Evolutionary conservation across 2,329 filamentous ascomycete species (phyloP), one percentile per base, ranked within the genome.

Genomic region (Fusarium bulbicola): DNA sequence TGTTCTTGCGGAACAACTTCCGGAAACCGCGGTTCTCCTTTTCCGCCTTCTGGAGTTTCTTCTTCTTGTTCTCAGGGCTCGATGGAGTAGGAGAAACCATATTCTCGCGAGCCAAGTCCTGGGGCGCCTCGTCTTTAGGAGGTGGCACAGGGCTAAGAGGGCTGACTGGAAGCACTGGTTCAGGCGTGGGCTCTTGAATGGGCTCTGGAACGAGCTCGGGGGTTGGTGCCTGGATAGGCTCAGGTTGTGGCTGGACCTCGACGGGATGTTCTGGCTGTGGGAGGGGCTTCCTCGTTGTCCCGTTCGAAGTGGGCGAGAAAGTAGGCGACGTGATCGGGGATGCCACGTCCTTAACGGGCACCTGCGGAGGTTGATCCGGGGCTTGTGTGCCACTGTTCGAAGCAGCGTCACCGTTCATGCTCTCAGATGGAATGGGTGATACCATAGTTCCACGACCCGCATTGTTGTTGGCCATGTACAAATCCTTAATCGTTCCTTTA

Each of bases 401-500:
- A 50, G 52, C 52, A 30, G 54, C 59, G 42, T 69, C 66, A 15
- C 61, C 79, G 39, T 78, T 80, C n/a, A 78, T 53, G 21, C 79
- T 77, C 30, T 82, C 82, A 32, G 85, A 83, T 61, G 75, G 76
- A 56, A 79, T 74, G 20, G 80, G 78, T 20, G 81, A 79, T 37
- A 83, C 72, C 24, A 80, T 66, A 43, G 84, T 72, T 18, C 93
- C 93, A 66, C 90, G 92, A 28, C 95, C 95, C 46, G 92, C 91
- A 73, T 87, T 90, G 53, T 84, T 85, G 79, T 97, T 92, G 50
- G 90, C 89, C 58, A 98, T 86, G 81, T 98, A 98, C n/a, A 93
- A 91, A 72, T 94, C 91, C 60, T 95, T 91, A 70, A 97, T 92
- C 13, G 92, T 87, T 77, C 96, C 92, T 83, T 96, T 97, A 83